Conservation (phyloP, 306 rosid species). For the Cicer yamashitae region DNA sequence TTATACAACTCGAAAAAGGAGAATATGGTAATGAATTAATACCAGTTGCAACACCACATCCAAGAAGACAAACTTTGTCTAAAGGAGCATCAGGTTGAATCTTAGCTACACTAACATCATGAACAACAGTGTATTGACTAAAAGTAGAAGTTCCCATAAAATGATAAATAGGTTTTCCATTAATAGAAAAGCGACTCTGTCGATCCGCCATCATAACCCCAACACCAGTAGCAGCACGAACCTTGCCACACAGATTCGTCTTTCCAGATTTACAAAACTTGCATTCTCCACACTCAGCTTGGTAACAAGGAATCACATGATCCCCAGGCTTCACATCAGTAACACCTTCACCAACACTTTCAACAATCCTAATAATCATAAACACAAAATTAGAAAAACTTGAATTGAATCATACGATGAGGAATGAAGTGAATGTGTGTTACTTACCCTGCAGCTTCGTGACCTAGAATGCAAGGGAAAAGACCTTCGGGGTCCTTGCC, state of each 20-base stretch:
- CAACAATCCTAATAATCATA: slow-evolving; percentile 70
- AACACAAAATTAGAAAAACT: neutral
- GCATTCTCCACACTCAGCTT: slow-evolving; percentile 97
- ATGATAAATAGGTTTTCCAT: slow-evolving; percentile 86
- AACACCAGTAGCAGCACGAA: slow-evolving; percentile 88
- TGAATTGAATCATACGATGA: neutral
- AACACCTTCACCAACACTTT: slow-evolving; percentile 96
- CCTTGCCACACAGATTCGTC: slow-evolving; percentile 95
- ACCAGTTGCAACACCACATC: slow-evolving; percentile 88
- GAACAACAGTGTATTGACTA: slow-evolving; percentile 95
- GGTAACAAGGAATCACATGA: slow-evolving; percentile 98
- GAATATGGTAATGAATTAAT: neutral
- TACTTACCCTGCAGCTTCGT: slow-evolving; percentile 94
- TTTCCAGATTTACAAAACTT: slow-evolving; percentile 96
- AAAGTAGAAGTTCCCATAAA: slow-evolving; percentile 99
- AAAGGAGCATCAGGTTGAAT: slow-evolving; percentile 81
- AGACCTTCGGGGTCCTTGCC: slow-evolving; percentile 97
- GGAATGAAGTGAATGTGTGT: too few relatives aligned
- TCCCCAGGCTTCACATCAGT: slow-evolving; percentile 89
- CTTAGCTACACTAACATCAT: slow-evolving; percentile 95
- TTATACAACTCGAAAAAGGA: neutral
- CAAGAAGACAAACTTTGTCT: slow-evolving; percentile 95
- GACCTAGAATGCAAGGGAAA: slow-evolving; percentile 96
- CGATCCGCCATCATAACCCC: slow-evolving; percentile 93
- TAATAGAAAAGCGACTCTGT: slow-evolving; percentile 78